A percentile compares a stretch with the other conserved stretches of the same genome.
These are phyloP conservation scores for Thalassiosira mediterranea DNA, from an alignment of 352 stramenopile species.

Conservation along the genomic window DNA sequence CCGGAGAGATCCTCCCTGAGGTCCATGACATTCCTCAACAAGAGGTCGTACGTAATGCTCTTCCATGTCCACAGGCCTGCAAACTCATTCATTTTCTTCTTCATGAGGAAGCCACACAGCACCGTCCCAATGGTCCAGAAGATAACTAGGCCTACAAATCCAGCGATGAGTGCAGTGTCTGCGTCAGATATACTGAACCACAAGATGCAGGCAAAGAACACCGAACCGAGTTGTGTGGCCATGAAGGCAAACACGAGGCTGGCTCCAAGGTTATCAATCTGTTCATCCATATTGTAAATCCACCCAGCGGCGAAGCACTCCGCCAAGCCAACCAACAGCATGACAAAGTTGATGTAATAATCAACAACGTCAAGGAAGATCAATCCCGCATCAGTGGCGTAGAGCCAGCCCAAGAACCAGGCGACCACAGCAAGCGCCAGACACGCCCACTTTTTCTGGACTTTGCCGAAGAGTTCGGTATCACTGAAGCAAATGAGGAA, in stretches of 20 bases:
- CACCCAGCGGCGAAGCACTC: slow-evolving; percentile 68
- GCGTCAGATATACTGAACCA: slow-evolving; percentile 64
- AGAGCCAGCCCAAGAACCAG: slow-evolving; percentile 36
- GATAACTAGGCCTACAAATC: slow-evolving; percentile 43
- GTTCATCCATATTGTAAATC: slow-evolving; percentile 33
- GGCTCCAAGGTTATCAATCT: slow-evolving; percentile 41
- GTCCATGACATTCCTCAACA: slow-evolving; percentile 41
- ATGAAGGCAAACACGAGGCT: slow-evolving; percentile 56
- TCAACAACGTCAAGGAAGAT: slow-evolving; percentile 75
- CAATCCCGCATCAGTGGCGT: slow-evolving; percentile 36
- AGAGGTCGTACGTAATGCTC: slow-evolving; percentile 49
- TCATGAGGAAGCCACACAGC: slow-evolving; percentile 33
- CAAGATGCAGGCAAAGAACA: slow-evolving; percentile 54
- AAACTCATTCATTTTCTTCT: slow-evolving; percentile 40
- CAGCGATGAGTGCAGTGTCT: slow-evolving; percentile 40
- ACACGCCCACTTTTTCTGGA: slow-evolving; percentile 24
- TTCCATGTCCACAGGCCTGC: slow-evolving; percentile 24
- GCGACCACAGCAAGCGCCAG: slow-evolving; percentile 39
- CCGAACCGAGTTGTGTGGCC: slow-evolving; percentile 53
- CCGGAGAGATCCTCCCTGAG: slow-evolving; percentile 40
- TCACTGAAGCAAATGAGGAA: slow-evolving; percentile 50
- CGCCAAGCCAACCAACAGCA: slow-evolving; percentile 72
- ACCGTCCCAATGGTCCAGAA: slow-evolving; percentile 37
- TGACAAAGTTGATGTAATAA: slow-evolving; percentile 82
- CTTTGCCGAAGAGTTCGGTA: slow-evolving; percentile 18